These are phyloP conservation scores for Spergularia bocconei DNA, from an alignment of 148 eudicot genomes.

Conservation along the genomic window DNA sequence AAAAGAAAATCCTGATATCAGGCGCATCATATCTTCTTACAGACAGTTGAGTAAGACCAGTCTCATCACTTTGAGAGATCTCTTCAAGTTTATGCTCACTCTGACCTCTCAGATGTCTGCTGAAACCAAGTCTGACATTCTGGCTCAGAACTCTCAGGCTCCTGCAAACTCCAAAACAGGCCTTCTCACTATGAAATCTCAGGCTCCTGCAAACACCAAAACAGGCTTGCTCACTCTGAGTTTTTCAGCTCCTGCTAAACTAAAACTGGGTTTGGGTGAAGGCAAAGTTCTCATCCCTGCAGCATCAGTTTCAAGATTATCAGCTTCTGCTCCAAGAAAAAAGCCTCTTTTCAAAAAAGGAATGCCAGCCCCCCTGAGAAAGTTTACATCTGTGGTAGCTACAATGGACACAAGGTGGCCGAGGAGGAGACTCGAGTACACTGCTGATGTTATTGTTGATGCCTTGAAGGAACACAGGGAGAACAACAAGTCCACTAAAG, in stretches of 20 bases:
- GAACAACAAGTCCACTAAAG: conserved; percentile 4
- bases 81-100: conserved; percentile 64
- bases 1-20: conserved; percentile 24
- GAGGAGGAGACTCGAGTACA: conserved; percentile 57
- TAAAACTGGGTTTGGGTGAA: background rate
- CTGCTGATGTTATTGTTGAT: conserved; percentile 69
- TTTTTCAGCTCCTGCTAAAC: background rate
- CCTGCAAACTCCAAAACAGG: conserved; percentile 9
- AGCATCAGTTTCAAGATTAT: no score
- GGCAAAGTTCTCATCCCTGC: no score
- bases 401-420: conserved; percentile 81
- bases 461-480: conserved; percentile 60
- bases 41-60: conserved; percentile 53
- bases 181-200: background rate
- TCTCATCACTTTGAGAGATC: conserved; percentile 59
- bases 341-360: conserved; percentile 23
- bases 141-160: conserved; percentile 36
- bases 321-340: background rate
- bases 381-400: conserved; percentile 53
- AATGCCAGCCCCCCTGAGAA: conserved; percentile 42
- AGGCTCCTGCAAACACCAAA: background rate
- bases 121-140: background rate
- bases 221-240: background rate
- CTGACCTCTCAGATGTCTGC: conserved; percentile 36
- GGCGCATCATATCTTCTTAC: conserved; percentile 46